These are phyloP conservation scores for Aphanomyces invadans DNA, from an alignment of 352 stramenopile species.

Conservation along the genomic window DNA sequence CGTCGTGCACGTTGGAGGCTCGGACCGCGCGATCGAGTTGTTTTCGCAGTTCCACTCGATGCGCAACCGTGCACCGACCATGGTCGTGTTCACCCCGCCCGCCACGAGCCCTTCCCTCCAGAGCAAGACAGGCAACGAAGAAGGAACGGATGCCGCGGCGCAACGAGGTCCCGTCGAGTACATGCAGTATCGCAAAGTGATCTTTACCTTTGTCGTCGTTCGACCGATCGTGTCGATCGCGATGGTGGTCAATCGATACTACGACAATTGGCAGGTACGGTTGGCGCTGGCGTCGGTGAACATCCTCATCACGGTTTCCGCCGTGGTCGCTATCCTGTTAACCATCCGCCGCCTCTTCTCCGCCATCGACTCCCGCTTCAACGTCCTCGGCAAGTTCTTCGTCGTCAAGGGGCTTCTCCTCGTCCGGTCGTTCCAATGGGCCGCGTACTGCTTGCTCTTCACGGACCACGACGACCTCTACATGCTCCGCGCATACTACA, in stretches of 20 bases:
- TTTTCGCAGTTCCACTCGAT: not conserved
- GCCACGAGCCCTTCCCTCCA: not conserved
- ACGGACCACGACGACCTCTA: not conserved
- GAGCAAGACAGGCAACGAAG: not conserved
- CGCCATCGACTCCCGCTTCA: not conserved
- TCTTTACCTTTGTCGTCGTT: not conserved
- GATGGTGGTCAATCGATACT: slow-evolving; percentile 7
- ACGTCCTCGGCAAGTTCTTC: not conserved
- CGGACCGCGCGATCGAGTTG: not conserved
- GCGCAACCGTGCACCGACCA: not conserved
- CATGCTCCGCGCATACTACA: not conserved
- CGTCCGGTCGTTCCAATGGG: slow-evolving; percentile 6
- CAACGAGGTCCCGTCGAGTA: not conserved
- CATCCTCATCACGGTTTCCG: not conserved
- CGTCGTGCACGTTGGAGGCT: not conserved
- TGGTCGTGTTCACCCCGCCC: not conserved
- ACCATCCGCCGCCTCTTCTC: slow-evolving; percentile 1
- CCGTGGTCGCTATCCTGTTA: not conserved
- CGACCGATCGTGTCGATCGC: not conserved
- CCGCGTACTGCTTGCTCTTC: slow-evolving; percentile 1
- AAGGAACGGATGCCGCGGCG: not conserved
- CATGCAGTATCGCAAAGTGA: not conserved
- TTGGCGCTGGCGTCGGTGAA: not conserved
- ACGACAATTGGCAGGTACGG: not conserved
- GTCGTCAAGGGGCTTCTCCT: slow-evolving; percentile 13